Percentiles rank a stretch among this genome's conserved stretches.
Conservation (phyloP, 2,329 filamentous ascomycete genomes). For the Didymella exigua region DNA sequence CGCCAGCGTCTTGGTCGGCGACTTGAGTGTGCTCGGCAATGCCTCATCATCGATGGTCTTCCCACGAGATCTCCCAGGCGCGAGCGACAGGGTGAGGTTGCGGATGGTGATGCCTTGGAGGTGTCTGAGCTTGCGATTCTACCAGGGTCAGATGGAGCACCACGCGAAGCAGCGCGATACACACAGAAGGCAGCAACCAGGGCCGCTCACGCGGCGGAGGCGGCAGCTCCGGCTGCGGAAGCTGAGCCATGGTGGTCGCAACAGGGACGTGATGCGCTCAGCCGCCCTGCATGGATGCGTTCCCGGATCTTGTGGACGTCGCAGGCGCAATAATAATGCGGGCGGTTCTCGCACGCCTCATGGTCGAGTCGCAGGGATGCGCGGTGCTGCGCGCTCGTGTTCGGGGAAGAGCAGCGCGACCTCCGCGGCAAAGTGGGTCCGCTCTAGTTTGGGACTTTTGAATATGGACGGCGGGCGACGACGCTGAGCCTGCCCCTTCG, state of each 20-base stretch:
- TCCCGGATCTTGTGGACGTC: background rate
- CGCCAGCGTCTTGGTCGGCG: conserved; percentile 68
- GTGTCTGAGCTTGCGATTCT: conserved; percentile 89
- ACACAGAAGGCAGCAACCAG: conserved; percentile 47
- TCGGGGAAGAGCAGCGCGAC: conserved; percentile 12
- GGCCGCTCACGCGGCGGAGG: conserved; percentile 42
- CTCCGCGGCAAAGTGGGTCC: conserved; percentile 19
- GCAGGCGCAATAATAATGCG: background rate
- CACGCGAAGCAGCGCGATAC: background rate
- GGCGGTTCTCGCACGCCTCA: conserved; percentile 14
- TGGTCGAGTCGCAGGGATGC: conserved; percentile 11
- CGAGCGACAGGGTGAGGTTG: conserved; percentile 74
- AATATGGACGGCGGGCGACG: background rate
- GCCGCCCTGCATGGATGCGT: background rate
- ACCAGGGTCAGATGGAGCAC: background rate
- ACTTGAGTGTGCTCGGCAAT: conserved; percentile 68
- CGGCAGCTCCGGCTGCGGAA: conserved; percentile 5
- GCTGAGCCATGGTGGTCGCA: conserved; percentile 6
- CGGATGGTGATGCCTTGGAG: conserved; percentile 85
- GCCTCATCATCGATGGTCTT: conserved; percentile 78
- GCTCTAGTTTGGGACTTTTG: conserved; percentile 8
- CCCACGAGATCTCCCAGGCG: conserved; percentile 56
- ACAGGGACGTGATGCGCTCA: background rate
- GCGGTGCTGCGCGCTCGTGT: background rate
- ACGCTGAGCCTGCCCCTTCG: background rate